These are phyloP conservation scores for Colletotrichum incanum DNA, from an alignment of 2,329 filamentous ascomycete genomes.

Conservation along the genomic window DNA sequence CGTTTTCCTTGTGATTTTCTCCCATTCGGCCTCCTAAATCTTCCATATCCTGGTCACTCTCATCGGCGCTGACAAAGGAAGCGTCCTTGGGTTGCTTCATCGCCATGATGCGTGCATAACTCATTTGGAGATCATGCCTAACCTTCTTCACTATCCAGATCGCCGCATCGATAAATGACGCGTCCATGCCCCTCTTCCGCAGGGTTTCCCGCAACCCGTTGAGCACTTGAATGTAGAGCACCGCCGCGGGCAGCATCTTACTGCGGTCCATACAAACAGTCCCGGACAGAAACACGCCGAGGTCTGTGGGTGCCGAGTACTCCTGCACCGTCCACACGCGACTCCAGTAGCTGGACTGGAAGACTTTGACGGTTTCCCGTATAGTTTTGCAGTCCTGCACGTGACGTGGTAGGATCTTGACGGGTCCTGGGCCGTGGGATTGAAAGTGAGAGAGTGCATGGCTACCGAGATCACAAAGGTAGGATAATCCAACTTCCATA, in stretches of 20 bases:
- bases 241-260: background rate
- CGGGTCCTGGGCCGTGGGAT: background rate
- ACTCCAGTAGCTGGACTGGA: background rate
- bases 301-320: background rate
- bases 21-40: too few relatives aligned
- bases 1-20: background rate
- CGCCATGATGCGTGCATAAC: background rate
- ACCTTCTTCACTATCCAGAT: background rate
- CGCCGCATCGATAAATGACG: background rate
- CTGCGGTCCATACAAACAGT: background rate
- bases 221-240: background rate
- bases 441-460: background rate
- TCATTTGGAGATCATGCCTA: background rate
- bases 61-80: too few relatives aligned
- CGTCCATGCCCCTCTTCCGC: background rate
- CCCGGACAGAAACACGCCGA: background rate
- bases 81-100: background rate
- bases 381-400: background rate
- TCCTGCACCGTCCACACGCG: slow-evolving; percentile 1
- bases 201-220: background rate
- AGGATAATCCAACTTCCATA: background rate
- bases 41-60: too few relatives aligned
- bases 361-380: background rate
- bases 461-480: background rate
- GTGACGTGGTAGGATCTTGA: background rate